Percentiles rank a stretch among this genome's conserved stretches.
phyloP scores from a whole-genome alignment of 495 filamentous ascomycete species.

The Tuber microsphaerosporum region DNA sequence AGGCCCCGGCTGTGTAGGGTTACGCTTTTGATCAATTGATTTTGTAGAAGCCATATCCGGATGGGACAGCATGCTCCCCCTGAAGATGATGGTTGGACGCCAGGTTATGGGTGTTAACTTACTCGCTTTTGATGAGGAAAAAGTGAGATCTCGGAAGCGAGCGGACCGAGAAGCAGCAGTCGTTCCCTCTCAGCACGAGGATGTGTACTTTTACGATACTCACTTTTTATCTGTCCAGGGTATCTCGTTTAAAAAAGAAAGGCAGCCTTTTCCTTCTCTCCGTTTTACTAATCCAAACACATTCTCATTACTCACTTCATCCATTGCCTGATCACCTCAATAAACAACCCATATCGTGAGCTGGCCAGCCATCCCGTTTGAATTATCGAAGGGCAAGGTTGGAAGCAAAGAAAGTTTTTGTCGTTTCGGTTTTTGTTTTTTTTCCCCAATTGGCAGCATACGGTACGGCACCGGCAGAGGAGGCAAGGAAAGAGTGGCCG shows the following conservation, averaged over 20 bases:
- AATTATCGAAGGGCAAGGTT: neutral
- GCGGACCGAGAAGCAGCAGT: neutral
- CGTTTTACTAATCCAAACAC: neutral
- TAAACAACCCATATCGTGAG: neutral
- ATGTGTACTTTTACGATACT: neutral
- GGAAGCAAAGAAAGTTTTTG: neutral
- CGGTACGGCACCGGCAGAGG: neutral
- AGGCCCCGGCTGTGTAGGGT: neutral
- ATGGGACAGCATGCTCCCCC: neutral
- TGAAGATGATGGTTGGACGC: neutral
- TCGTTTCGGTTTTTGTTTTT: neutral
- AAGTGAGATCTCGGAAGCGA: neutral
- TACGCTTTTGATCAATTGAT: neutral
- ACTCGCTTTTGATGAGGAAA: neutral
- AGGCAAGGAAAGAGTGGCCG: neutral
- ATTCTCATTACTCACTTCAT: neutral
- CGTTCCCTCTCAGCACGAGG: neutral
- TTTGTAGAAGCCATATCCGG: neutral
- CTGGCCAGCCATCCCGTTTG: neutral
- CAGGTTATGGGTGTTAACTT: constrained; percentile 3
- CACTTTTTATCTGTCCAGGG: neutral
- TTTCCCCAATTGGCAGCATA: neutral
- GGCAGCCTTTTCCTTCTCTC: neutral
- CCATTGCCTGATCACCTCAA: neutral
- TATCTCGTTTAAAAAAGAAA: neutral